These are phyloP conservation scores for Botrytis byssoidea DNA, from an alignment of 2,329 filamentous ascomycete species.

Conservation along the genomic window DNA sequence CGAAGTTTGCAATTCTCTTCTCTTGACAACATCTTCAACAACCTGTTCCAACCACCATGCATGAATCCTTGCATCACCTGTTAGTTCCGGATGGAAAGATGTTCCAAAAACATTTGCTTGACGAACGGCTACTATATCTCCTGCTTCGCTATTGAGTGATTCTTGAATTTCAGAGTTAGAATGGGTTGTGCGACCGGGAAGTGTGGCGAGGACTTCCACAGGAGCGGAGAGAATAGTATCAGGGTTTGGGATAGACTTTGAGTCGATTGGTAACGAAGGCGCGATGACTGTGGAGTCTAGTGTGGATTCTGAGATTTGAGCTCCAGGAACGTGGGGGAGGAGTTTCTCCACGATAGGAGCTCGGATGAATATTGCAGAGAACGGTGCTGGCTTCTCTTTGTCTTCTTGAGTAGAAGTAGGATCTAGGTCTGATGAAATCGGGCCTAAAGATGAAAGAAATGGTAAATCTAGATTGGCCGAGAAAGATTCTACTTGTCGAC, in stretches of 20 bases:
- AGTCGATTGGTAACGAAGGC: constrained; percentile 30
- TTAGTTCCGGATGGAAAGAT: constrained; percentile 94
- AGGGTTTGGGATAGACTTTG: constrained; percentile 22
- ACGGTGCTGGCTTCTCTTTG: constrained; percentile 47
- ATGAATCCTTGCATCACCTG: constrained; percentile 83
- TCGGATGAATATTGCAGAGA: constrained; percentile 86
- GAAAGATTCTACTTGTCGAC: constrained; percentile 89
- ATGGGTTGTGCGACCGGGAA: constrained; percentile 44
- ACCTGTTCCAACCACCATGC: constrained; percentile 87
- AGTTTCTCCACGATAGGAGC: constrained; percentile 90
- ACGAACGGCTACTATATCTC: constrained; percentile 83
- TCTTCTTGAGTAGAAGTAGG: neutral
- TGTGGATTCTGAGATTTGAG: constrained; percentile 43
- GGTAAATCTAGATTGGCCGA: constrained; percentile 70
- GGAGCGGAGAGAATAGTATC: constrained; percentile 29
- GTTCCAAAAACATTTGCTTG: constrained; percentile 93
- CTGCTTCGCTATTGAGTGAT: constrained; percentile 44
- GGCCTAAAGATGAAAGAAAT: constrained; percentile 52
- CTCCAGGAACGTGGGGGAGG: constrained; percentile 46
- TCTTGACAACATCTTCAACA: constrained; percentile 40
- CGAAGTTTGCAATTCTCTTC: constrained; percentile 15
- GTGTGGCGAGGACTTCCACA: constrained; percentile 53
- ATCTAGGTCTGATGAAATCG: constrained; percentile 32
- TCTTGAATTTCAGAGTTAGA: constrained; percentile 32
- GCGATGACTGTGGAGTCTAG: constrained; percentile 42